These are phyloP conservation scores for Cymbopogon flexuosus DNA, from an alignment of 202 grass and related monocot genomes.

Conservation along the genomic window DNA sequence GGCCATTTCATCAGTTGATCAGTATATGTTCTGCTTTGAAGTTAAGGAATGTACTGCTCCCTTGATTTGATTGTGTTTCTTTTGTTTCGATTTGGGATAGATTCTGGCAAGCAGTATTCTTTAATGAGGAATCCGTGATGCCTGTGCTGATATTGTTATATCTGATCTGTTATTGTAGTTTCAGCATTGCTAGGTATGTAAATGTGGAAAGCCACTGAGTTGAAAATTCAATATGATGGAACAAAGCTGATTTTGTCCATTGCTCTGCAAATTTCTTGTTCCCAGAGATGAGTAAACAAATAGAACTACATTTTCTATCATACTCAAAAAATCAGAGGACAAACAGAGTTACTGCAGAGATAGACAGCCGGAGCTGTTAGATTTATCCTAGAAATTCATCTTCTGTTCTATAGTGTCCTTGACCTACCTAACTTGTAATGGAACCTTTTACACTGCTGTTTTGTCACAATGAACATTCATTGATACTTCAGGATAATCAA, in stretches of 20 bases:
- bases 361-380: not conserved
- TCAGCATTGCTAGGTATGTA: not conserved
- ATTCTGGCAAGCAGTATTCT: conserved; percentile 29
- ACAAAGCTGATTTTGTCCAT: conserved; percentile 12
- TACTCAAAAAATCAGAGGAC: not conserved
- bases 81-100: conserved; percentile 33
- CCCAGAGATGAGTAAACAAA: not conserved
- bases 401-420: conserved; percentile 12
- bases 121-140: conserved; percentile 16
- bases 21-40: conserved; percentile 45
- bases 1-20: conserved; percentile 37
- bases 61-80: conserved; percentile 25
- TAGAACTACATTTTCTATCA: not conserved
- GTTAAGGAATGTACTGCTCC: conserved; percentile 40
- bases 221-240: not conserved
- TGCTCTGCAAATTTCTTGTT: not conserved
- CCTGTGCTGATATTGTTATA: conserved; percentile 23
- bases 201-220: not conserved
- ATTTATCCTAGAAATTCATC: not conserved
- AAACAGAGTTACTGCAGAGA: not conserved
- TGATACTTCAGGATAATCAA: conserved; percentile 16
- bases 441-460: not conserved
- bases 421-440: not conserved
- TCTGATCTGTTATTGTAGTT: conserved; percentile 21
- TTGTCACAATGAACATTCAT: not conserved